phyloP scores from a whole-genome alignment of 2,329 filamentous ascomycete genomes.

The Trichophaea hybrida region DNA sequence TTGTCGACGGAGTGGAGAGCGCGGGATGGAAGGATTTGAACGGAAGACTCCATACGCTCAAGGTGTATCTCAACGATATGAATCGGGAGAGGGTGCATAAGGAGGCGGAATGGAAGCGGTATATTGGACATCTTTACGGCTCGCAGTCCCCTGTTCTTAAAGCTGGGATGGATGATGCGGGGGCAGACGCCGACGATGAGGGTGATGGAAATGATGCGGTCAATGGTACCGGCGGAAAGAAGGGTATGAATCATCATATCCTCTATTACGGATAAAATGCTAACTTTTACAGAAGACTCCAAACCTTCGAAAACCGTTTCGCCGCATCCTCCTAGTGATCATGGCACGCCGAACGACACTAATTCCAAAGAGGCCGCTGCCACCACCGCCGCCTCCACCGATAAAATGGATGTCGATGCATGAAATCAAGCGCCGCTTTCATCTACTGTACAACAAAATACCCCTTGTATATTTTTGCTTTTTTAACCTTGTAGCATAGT shows the following conservation, averaged over 20 bases:
- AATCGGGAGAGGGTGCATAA: constrained; percentile 12
- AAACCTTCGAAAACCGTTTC: neutral
- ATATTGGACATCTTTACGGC: neutral
- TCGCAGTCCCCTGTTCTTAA: neutral
- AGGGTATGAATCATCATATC: neutral
- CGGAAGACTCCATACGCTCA: constrained; percentile 9
- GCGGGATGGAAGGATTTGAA: constrained; percentile 15
- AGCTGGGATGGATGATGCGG: neutral
- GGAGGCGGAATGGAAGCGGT: constrained; percentile 11
- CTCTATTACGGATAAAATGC: neutral
- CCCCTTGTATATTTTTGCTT: too few species aligned
- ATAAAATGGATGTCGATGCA: neutral
- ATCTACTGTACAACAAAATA: too few species aligned
- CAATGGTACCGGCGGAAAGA: neutral
- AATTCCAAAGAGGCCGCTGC: neutral
- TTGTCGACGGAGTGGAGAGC: constrained; percentile 10
- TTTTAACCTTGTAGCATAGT: too few species aligned
- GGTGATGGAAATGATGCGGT: constrained; percentile 7
- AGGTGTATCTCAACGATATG: constrained; percentile 16
- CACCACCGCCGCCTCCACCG: neutral
- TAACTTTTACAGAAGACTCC: neutral
- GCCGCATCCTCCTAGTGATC: neutral
- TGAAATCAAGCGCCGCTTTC: neutral
- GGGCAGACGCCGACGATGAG: neutral
- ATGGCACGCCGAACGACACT: neutral